Evolutionary conservation across 2,329 filamentous ascomycete genomes (phyloP).

Genomic region (Fusarium pininemorale): DNA sequence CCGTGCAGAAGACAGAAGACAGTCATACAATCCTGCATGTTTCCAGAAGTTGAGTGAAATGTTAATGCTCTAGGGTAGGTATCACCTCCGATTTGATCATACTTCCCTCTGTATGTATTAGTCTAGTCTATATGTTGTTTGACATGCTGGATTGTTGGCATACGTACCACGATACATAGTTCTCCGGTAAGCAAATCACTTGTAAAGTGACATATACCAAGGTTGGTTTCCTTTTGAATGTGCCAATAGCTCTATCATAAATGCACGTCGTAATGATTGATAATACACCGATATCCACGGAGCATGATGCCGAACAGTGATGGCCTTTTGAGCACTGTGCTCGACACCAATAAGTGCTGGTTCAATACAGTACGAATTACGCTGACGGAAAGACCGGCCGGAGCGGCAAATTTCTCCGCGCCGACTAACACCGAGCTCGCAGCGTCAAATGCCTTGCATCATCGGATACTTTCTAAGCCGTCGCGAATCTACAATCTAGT

Average conservation of each 20-base stretch:
- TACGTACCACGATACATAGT: neutral
- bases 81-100: neutral
- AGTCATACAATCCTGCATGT: neutral
- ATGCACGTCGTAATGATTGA: neutral
- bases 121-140: no score
- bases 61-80: neutral
- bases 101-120: no score
- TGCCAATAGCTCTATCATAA: neutral
- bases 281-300: slow-evolving; percentile 18
- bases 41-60: no score
- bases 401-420: slow-evolving; percentile 48
- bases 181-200: neutral
- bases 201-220: no score
- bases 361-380: neutral
- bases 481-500: slow-evolving; percentile 32
- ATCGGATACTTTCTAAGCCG: slow-evolving; percentile 31
- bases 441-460: slow-evolving; percentile 43
- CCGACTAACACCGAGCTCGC: slow-evolving; percentile 48
- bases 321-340: neutral
- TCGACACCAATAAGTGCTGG: rapidly evolving
- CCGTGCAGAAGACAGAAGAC: no score
- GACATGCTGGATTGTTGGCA: neutral
- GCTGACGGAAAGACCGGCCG: slow-evolving; percentile 25
- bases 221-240: rapidly evolving
- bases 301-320: neutral